Conservation (phyloP, 1,284 basidiomycete species). For the Apiotrichum domesticum region DNA sequence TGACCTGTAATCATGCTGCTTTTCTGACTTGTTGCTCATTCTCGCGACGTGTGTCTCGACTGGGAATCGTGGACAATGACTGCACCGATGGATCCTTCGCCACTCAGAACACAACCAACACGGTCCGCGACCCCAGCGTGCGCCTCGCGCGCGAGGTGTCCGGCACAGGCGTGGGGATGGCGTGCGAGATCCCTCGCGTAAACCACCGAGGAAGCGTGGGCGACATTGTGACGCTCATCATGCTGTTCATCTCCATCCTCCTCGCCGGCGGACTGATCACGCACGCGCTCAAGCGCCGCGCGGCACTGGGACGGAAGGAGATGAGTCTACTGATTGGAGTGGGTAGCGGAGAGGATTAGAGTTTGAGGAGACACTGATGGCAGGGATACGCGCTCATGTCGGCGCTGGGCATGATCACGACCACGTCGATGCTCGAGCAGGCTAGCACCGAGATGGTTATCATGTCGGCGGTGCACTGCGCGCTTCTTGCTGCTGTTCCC, state of each 20-base stretch:
- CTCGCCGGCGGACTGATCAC: constrained; percentile 23
- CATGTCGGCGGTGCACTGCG: constrained; percentile 65
- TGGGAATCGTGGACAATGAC: too few species aligned
- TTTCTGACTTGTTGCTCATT: too few species aligned
- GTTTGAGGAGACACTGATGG: background rate
- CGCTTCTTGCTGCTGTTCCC: constrained; percentile 63
- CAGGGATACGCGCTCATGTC: constrained; percentile 63
- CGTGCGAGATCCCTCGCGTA: constrained; percentile 37
- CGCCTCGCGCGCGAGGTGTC: constrained; percentile 23
- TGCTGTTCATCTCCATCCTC: constrained; percentile 32
- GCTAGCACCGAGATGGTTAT: constrained; percentile 57
- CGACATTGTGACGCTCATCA: constrained; percentile 40
- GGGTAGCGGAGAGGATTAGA: constrained; percentile 4
- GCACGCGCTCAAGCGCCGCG: constrained; percentile 24
- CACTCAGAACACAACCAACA: constrained; percentile 8
- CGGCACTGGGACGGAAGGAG: constrained; percentile 42
- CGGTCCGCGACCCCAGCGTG: constrained; percentile 29
- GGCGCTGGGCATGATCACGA: constrained; percentile 69
- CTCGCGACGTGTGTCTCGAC: too few species aligned
- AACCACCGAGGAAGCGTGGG: constrained; percentile 34
- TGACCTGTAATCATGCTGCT: too few species aligned
- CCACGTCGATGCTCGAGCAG: constrained; percentile 67
- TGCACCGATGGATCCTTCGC: background rate
- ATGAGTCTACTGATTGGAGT: constrained; percentile 34
- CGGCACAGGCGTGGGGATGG: constrained; percentile 35